Base-by-base conservation (phyloP, 2,329 filamentous ascomycete species). In the Alternaria hordeiaustralica region DNA sequence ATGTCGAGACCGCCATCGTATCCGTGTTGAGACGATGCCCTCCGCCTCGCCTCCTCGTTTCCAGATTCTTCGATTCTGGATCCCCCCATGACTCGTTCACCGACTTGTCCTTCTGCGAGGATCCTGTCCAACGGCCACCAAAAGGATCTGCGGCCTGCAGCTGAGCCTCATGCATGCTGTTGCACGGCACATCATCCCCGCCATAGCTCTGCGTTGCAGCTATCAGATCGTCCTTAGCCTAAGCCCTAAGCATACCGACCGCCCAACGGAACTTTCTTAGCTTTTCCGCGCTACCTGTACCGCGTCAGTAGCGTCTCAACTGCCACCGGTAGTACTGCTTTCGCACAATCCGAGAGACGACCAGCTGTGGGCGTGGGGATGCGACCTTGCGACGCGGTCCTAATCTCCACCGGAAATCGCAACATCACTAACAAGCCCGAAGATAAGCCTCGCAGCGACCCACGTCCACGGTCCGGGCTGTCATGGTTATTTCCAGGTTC, bases 171-270 rank as follows among this genome's bases (percentile, higher is more conserved):
- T 54, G 60, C 60, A 49, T 46, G 33, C 43, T 51, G 18, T 49
- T 56, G 28, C 44, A 28, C 58, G 54, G 60, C 60, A 58, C 60
- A 61, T 58, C 55, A 58, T 61, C 60, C 60, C 60, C 60, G 60
- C 55, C 21, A 47, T 53, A 47, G 55, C 46, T 28, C 41, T 61
- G 58, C 44, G 26, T 45, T 28, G 53, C 45, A 36, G 47, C 47
- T 58, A 53, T 58, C 55, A 57, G 55, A 61, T 61, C 60, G 60
- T 49, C 55, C 28, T 49, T 57, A 13, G 44, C 28, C 20, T 20
- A 43, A 30, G 56, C 56, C 46, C 46, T 50, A 58, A 56, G 18
- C 54, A 56, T 56, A 30, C 54, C 54, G 25, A 46, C 41, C 41
- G 43, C 49, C 49, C 54, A 45, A 55, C 56, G 33, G 47, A 36